These are phyloP conservation scores for Alliaria petiolata DNA, from an alignment of 345 rosid genomes.

Conservation along the genomic window DNA sequence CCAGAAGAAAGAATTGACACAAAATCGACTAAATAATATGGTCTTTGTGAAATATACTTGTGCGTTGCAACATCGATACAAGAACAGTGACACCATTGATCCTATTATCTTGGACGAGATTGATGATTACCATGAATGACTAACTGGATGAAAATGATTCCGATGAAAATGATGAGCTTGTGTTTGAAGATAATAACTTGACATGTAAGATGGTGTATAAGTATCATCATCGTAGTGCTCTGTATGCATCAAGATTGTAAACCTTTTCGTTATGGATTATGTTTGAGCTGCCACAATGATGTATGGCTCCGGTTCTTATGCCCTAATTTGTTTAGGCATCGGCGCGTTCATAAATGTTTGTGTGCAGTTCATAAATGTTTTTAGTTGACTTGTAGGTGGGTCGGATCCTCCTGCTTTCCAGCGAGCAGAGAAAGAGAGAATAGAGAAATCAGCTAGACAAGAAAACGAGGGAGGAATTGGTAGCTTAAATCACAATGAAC, in stretches of 20 bases:
- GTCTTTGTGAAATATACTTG: not conserved
- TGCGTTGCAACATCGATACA: not conserved
- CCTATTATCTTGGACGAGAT: not conserved
- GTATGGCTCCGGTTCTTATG: conserved; percentile 32
- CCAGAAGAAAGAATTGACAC: not conserved
- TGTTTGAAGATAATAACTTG: not conserved
- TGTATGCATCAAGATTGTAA: conserved; percentile 54
- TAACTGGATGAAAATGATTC: no score
- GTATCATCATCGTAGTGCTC: no score
- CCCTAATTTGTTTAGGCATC: not conserved
- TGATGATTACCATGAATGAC: not conserved
- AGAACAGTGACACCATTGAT: not conserved
- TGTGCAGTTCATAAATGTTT: not conserved
- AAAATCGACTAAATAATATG: not conserved
- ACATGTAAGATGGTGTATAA: not conserved
- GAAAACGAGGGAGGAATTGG: conserved; percentile 39
- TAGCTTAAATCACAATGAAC: conserved; percentile 9
- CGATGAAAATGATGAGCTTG: no score
- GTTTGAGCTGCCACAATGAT: conserved; percentile 52
- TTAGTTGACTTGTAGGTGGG: conserved; percentile 79
- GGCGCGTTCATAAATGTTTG: not conserved
- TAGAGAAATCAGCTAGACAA: conserved; percentile 36
- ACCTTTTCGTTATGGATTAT: conserved; percentile 58
- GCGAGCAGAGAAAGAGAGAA: conserved; percentile 68
- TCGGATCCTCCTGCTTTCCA: conserved; percentile 91